Evolutionary conservation across 164 flowering plant species (phyloP), one percentile per base, ranked within the genome.

Genomic region (Chimonanthus salicifolius): DNA sequence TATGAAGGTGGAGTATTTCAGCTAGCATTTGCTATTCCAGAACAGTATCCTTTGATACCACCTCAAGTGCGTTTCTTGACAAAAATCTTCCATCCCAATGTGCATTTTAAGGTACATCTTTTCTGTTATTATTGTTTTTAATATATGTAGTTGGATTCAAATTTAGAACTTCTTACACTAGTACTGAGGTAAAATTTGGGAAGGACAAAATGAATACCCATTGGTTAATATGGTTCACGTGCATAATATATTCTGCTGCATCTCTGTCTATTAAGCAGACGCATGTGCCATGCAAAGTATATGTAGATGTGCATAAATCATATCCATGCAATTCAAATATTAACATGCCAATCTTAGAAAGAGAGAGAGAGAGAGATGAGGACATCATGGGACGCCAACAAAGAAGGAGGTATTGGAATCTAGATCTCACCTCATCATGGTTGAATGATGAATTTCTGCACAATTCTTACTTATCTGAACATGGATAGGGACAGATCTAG

Each of bases 51-150:
- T 76, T 80, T 95, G 87, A 96, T 92, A 72, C 99, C 99, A 77
- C 98, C 97, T 73, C 98, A 91, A 90, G 99, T 93, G 70, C 87
- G 97, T 71, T 95, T 95, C 80, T 80, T 93, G 76, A 95, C 98
- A 47, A 95, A 95, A 81, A 95, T 93, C 72, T 95, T 95, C 77
- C 99, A 95, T 81, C 98, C 99, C 44, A 95, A 95, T 83, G 99
- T 95, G 54, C 99, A 95, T 83, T 95, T 93, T 77, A 95, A 95
- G 98, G 99, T 95, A 80, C 20, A 45, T 20, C 66, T 68, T 20
- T 15, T 16, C 51, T 77, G 11, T 70, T 63, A 2, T 45, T 43
- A 13, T 58, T 43, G 8, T 50, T 8, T 46, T 63, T 20, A 20
- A 20, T 67, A 64, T 6, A 45, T 49, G 5, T 51, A 3, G 20